Conservation (phyloP, 805 yeast species). For the Ogataea naganishii region DNA sequence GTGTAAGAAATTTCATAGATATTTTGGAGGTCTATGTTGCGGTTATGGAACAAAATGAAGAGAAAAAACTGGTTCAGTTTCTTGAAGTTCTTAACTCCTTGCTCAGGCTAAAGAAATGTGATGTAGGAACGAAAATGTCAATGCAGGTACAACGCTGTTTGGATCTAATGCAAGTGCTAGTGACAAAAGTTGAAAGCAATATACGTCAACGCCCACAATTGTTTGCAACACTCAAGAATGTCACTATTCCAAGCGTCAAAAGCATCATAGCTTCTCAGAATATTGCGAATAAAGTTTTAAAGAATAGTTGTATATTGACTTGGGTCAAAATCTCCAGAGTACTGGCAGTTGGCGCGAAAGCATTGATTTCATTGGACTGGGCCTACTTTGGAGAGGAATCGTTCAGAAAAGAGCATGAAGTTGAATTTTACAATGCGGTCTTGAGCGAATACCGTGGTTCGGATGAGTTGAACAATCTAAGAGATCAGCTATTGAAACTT, state of each 20-base stretch:
- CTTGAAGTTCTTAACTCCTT: too few relatives aligned
- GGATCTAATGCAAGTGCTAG: background rate
- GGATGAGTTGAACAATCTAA: constrained; percentile 3
- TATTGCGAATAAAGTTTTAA: constrained; percentile 7
- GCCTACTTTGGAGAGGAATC: constrained; percentile 14
- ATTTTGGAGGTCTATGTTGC: constrained; percentile 4
- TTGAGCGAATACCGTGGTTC: constrained; percentile 9
- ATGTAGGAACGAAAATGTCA: constrained; percentile 4
- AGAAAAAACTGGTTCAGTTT: too few relatives aligned
- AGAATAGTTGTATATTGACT: constrained; percentile 7
- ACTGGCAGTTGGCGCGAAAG: constrained; percentile 10
- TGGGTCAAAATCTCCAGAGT: constrained; percentile 14
- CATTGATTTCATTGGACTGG: constrained; percentile 21
- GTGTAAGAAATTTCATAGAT: constrained; percentile 7
- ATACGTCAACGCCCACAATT: background rate
- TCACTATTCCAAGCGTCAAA: constrained; percentile 10
- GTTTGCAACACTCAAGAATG: constrained; percentile 8
- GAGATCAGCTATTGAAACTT: constrained; percentile 7
- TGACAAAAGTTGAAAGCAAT: background rate
- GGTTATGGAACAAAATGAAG: constrained; percentile 4
- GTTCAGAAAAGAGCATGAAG: constrained; percentile 12
- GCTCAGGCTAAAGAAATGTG: too few relatives aligned
- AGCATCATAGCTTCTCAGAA: constrained; percentile 8
- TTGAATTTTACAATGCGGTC: constrained; percentile 14
- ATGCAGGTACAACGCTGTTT: too few relatives aligned